Evolutionary conservation across 805 yeast genomes (phyloP).

Genomic region (Ogataea nonfermentans): DNA sequence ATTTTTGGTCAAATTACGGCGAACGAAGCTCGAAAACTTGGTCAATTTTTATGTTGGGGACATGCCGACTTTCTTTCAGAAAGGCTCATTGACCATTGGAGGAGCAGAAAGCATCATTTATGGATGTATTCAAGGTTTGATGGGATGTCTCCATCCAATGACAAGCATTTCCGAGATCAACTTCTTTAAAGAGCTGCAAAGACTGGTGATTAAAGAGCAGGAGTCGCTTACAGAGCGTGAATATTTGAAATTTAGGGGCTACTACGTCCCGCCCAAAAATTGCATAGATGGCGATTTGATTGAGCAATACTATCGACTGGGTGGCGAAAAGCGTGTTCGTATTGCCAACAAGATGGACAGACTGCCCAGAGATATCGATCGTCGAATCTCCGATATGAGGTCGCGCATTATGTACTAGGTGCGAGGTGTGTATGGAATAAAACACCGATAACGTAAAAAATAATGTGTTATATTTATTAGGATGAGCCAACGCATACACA

Average conservation of each 20-base stretch:
- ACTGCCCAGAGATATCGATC: constrained; percentile 47
- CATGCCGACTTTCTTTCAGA: constrained; percentile 59
- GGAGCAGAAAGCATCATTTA: constrained; percentile 69
- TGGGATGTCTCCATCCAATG: constrained; percentile 74
- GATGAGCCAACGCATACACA: constrained; percentile 21
- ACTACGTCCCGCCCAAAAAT: constrained; percentile 73
- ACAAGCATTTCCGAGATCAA: constrained; percentile 58
- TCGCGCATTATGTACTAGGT: constrained; percentile 35
- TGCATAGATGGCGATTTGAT: constrained; percentile 88
- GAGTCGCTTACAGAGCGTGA: constrained; percentile 60
- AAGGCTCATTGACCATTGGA: constrained; percentile 53
- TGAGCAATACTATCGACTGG: constrained; percentile 49
- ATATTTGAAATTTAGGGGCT: constrained; percentile 67
- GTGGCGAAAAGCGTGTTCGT: constrained; percentile 34
- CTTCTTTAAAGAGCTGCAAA: constrained; percentile 56
- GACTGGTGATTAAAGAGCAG: constrained; percentile 37
- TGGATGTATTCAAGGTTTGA: constrained; percentile 76
- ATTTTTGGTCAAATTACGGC: constrained; percentile 35
- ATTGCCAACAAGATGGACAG: constrained; percentile 45
- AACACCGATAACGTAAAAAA: constrained; percentile 3
- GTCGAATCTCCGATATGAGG: constrained; percentile 51
- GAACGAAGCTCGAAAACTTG: constrained; percentile 50
- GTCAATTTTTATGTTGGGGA: constrained; percentile 67
- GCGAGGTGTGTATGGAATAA: constrained; percentile 5
- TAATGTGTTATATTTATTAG: constrained; percentile 4